phyloP scores from a whole-genome alignment of 129 eudicot species.

The sunflower (Helianthus annuus) region HanXRQr2.0-SUNRISE NC_035440.2:9396371-9396870 shows the following conservation, averaged over 20 bases:
- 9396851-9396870: too few relatives aligned
- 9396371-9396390: conserved; percentile 88
- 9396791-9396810: background rate
- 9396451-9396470: conserved; percentile 91
- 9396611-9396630: background rate
- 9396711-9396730: background rate
- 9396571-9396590: conserved; percentile 62
- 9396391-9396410: conserved; percentile 81
- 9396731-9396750: background rate
- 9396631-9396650: background rate
- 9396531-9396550: conserved; percentile 41
- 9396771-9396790: conserved; percentile 4
- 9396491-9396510: background rate
- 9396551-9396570: conserved; percentile 99
- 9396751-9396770: conserved; percentile 7
- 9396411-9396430: conserved; percentile 84
- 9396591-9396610: background rate
- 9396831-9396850: too few relatives aligned
- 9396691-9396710: background rate
- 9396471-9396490: conserved; percentile 4
- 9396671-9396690: background rate
- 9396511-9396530: background rate
- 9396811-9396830: background rate
- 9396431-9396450: conserved; percentile 90
- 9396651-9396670: background rate